These are phyloP conservation scores for Komagataella pastoris DNA, from an alignment of 805 yeast genomes.

Conservation along the genomic window DNA sequence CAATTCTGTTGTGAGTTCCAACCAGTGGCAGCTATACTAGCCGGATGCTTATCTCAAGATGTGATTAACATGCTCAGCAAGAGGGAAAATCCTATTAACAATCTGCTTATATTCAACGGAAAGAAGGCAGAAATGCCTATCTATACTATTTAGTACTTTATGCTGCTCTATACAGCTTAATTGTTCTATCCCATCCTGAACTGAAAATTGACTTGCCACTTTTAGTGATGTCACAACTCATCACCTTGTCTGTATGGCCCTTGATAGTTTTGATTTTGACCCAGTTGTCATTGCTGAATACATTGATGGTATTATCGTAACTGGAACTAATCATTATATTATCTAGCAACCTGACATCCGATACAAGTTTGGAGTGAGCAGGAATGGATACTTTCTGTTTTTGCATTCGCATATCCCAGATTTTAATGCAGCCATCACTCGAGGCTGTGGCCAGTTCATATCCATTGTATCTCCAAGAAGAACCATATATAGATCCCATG, in stretches of 20 bases:
- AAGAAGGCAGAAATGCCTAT: slow-evolving; percentile 64
- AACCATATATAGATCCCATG: slow-evolving; percentile 51
- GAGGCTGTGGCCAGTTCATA: slow-evolving; percentile 70
- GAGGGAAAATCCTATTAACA: slow-evolving; percentile 72
- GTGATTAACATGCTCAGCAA: slow-evolving; percentile 70
- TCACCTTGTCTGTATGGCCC: slow-evolving; percentile 55
- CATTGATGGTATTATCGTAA: slow-evolving; percentile 55
- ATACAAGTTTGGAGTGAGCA: slow-evolving; percentile 63
- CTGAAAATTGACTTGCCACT: slow-evolving; percentile 34
- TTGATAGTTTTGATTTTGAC: slow-evolving; percentile 32
- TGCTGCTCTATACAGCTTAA: slow-evolving; percentile 29
- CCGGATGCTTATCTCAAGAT: slow-evolving; percentile 87
- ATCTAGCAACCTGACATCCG: slow-evolving; percentile 48
- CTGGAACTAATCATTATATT: slow-evolving; percentile 45
- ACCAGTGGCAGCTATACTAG: slow-evolving; percentile 78
- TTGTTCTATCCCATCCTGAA: slow-evolving; percentile 77
- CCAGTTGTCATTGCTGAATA: slow-evolving; percentile 69
- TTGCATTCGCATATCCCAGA: slow-evolving; percentile 70
- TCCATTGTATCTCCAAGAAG: slow-evolving; percentile 72
- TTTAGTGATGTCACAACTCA: slow-evolving; percentile 47
- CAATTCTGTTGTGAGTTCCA: slow-evolving; percentile 57
- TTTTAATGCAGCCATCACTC: slow-evolving; percentile 64
- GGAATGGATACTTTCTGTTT: slow-evolving; percentile 34
- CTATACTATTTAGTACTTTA: slow-evolving; percentile 17
- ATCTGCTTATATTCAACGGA: slow-evolving; percentile 69